phyloP scores from a whole-genome alignment of 352 stramenopile species.

The Globisporangium middletonii region DNA sequence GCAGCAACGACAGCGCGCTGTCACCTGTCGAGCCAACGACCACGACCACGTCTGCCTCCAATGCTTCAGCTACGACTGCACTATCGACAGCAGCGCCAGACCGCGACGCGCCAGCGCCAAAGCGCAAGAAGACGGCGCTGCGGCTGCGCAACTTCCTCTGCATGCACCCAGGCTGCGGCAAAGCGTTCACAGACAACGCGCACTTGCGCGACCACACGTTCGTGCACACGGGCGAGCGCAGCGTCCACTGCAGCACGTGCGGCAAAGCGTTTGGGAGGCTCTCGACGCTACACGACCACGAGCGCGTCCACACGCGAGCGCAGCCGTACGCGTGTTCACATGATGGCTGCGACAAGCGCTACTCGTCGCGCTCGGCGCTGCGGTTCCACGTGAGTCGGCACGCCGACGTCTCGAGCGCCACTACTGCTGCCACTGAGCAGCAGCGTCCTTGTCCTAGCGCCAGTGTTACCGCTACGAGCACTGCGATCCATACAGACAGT shows the following conservation, averaged over 20 bases:
- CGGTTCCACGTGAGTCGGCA: conserved; percentile 34
- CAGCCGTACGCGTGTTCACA: conserved; percentile 52
- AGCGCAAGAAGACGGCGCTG: conserved; percentile 38
- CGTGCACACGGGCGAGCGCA: conserved; percentile 71
- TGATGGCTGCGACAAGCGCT: conserved; percentile 18
- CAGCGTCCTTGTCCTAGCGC: not conserved
- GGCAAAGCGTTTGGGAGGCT: conserved; percentile 44
- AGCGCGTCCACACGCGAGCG: conserved; percentile 67
- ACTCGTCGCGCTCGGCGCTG: conserved; percentile 56
- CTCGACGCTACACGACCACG: conserved; percentile 56
- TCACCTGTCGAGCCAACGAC: not conserved
- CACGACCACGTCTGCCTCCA: not conserved
- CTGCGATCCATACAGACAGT: not conserved
- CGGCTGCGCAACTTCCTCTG: conserved; percentile 68
- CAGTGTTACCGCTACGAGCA: not conserved
- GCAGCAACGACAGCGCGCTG: not conserved
- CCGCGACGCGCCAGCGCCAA: conserved; percentile 1
- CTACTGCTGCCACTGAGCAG: no score
- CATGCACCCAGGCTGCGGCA: conserved; percentile 58
- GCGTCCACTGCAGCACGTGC: conserved; percentile 36
- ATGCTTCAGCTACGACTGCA: not conserved
- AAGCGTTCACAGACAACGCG: conserved; percentile 66
- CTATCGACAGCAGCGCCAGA: conserved; percentile 1
- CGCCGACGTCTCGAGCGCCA: no score
- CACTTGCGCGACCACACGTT: conserved; percentile 65